Evolutionary conservation across 2,329 filamentous ascomycete species (phyloP), one percentile per base, ranked within the genome.

Genomic region (Coniochaeta sp.): DNA sequence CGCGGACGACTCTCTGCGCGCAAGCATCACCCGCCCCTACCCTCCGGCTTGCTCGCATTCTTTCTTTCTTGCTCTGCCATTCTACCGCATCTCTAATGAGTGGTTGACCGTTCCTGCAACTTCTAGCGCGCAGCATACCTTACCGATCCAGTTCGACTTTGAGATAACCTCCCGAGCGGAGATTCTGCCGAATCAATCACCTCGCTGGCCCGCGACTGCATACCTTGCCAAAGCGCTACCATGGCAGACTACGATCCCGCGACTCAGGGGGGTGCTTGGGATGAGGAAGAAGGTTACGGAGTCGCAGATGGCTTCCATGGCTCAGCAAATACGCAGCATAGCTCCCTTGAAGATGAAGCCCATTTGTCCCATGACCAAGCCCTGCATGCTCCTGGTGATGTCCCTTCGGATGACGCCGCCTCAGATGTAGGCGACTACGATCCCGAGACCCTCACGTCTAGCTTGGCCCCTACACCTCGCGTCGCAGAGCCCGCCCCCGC

Each of bases 391-490:
- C 71, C 75, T 72, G 79, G 78, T 79, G 80, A 83, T 70, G 68
- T 71, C 66, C 75, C 73, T 69, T 73, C 69, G 65, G 73, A 75
- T 68, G 75, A 77, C 72, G 77, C 75, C 65, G 73, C 72, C 64
- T 66, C 67, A 67, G 81, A 83, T 70, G 79, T 76, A 62, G 80
- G 74, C 65, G 82, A 84, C 66, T 85, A 85, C 75, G 81, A 84
- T 64, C 81, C 82, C 61, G 81, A 83, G 68, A 83, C 81, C 60
- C 75, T 84, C 68, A 75, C 76, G 4, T 60, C 63, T 59, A 72
- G 80, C 57, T 65, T 69, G 58, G 66, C 69, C 44, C 62, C 63
- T 55, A 62, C 64, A 24, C 66, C 66, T 55, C 69, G 67, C 62
- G 59, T 62, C 14, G 65, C 68, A 62, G 72, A 73, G 64, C 69